These are phyloP conservation scores for Tanozyma kutaoensis DNA, from an alignment of 805 yeast genomes.

Conservation along the genomic window DNA sequence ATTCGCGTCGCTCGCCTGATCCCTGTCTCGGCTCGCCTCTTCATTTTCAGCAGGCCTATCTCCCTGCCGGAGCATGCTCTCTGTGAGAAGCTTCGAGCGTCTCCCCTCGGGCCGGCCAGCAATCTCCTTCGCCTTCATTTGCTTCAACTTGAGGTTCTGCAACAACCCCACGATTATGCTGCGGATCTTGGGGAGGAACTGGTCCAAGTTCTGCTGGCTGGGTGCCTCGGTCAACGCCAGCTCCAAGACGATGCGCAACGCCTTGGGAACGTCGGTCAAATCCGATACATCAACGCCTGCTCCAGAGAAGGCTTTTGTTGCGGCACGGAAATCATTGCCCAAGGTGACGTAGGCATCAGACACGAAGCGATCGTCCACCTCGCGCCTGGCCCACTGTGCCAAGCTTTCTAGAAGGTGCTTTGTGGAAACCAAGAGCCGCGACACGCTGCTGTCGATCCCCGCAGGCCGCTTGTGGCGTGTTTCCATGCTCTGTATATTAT, in stretches of 20 bases:
- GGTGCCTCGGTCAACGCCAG: slow-evolving; percentile 78
- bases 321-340: slow-evolving; percentile 87
- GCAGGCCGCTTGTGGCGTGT: no score
- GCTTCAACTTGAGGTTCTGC: slow-evolving; percentile 71
- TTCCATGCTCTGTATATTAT: no score
- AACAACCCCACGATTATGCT: slow-evolving; percentile 73
- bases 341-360: slow-evolving; percentile 83
- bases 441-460: slow-evolving; percentile 58
- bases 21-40: not conserved
- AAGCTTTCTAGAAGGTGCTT: slow-evolving; percentile 77
- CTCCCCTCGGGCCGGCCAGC: slow-evolving; percentile 8
- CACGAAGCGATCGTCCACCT: slow-evolving; percentile 72
- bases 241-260: slow-evolving; percentile 68
- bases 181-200: slow-evolving; percentile 71
- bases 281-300: slow-evolving; percentile 76
- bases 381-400: slow-evolving; percentile 79
- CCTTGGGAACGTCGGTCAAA: slow-evolving; percentile 82
- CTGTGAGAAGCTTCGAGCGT: slow-evolving; percentile 3
- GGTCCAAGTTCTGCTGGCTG: slow-evolving; percentile 68
- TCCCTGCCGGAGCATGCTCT: not conserved
- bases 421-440: slow-evolving; percentile 73
- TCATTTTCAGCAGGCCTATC: not conserved
- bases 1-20: not conserved
- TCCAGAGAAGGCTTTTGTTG: slow-evolving; percentile 63
- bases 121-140: slow-evolving; percentile 35